Evolutionary conservation across 1,139 yeast species (phyloP).

Genomic region (Candida tetrigidarum): DNA sequence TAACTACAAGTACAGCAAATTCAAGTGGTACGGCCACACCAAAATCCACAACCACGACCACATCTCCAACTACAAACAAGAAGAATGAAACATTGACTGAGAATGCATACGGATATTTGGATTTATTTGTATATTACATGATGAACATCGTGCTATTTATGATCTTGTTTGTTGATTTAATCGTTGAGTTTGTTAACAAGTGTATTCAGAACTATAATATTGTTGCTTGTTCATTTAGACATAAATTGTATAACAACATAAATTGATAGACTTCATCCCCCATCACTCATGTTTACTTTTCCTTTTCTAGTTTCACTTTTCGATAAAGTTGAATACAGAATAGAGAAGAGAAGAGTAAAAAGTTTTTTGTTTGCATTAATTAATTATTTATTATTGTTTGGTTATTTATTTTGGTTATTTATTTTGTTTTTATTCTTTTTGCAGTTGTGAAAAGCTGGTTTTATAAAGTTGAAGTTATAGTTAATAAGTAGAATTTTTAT

Average conservation of each 20-base stretch:
- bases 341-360: too few relatives aligned
- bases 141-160: conserved; percentile 18
- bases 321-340: not conserved
- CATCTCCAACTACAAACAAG: conserved; percentile 1
- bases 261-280: conserved; percentile 11
- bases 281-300: not conserved
- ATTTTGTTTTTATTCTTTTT: not conserved
- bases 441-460: too few relatives aligned
- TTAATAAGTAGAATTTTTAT: not conserved
- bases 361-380: not conserved
- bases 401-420: conserved; percentile 1
- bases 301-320: not conserved
- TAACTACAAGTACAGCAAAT: not conserved
- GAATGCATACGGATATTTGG: conserved; percentile 13
- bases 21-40: not conserved
- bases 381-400: not conserved
- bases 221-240: conserved; percentile 18
- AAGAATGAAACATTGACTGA: conserved; percentile 8
- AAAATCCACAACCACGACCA: conserved; percentile 6
- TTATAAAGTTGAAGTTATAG: not conserved
- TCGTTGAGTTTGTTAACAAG: conserved; percentile 16
- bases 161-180: conserved; percentile 15
- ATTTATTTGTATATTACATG: conserved; percentile 15
- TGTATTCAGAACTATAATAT: conserved; percentile 19
- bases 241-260: conserved; percentile 21